Evolutionary conservation across 257 asterid genomes (phyloP).

Genomic region (Avicennia marina): DNA sequence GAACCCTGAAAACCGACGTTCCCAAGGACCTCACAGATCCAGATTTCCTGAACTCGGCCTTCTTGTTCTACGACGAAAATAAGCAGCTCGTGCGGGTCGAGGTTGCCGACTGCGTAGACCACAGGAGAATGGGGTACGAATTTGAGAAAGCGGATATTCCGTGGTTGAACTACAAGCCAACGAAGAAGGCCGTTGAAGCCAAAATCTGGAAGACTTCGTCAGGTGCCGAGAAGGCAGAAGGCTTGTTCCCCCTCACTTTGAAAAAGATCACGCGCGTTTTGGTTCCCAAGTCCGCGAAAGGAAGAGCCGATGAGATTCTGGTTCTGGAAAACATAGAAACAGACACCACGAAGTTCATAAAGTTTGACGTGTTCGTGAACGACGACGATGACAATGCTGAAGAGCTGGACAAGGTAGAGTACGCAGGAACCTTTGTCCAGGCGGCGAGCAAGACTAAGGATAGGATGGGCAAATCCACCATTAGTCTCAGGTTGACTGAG

Average conservation of each 20-base stretch:
- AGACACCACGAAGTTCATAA: conserved; percentile 25
- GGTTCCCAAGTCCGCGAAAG: conserved; percentile 28
- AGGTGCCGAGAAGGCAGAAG: conserved; percentile 1
- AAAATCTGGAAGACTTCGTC: conserved; percentile 11
- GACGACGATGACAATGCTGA: conserved; percentile 36
- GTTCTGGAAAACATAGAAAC: conserved; percentile 25
- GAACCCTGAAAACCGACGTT: conserved; percentile 15
- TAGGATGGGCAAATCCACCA: conserved; percentile 14
- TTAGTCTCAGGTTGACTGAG: conserved; percentile 22
- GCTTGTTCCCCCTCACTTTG: conserved; percentile 34
- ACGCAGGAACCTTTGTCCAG: conserved; percentile 44
- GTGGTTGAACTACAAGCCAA: conserved; percentile 39
- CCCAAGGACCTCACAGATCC: conserved; percentile 27
- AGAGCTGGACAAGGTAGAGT: conserved; percentile 43
- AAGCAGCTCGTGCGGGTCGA: conserved; percentile 35
- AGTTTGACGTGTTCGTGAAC: conserved; percentile 49
- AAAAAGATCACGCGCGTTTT: conserved; percentile 20
- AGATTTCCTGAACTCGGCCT: conserved; percentile 38
- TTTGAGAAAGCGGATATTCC: conserved; percentile 31
- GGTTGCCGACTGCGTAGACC: conserved; percentile 29
- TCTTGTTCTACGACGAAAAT: conserved; percentile 54
- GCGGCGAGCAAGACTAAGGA: conserved; percentile 36
- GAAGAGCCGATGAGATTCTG: conserved; percentile 30
- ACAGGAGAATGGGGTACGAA: conserved; percentile 31
- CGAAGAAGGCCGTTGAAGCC: conserved; percentile 14